Evolutionary conservation across 2,329 filamentous ascomycete species (phyloP).

Genomic region (Stagonosporopsis vannaccii): DNA sequence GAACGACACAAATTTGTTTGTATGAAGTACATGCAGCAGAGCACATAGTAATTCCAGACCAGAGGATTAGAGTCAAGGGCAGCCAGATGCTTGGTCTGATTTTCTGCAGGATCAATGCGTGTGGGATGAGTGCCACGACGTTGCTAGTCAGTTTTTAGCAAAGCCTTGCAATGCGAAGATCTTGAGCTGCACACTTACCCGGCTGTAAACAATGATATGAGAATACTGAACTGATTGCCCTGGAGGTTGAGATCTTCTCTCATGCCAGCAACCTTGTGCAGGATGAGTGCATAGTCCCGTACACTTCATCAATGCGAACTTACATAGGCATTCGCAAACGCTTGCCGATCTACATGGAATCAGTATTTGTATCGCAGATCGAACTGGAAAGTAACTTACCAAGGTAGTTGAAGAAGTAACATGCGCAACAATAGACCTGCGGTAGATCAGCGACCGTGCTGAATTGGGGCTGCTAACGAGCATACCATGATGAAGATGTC

Average conservation of each 20-base stretch:
- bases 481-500: constrained; percentile 5
- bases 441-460: neutral
- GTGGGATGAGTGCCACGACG: constrained; percentile 34
- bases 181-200: constrained; percentile 18
- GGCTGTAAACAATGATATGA: constrained; percentile 33
- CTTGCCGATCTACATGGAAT: neutral
- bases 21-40: constrained; percentile 35
- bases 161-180: too few species aligned
- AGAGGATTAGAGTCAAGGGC: constrained; percentile 29
- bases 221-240: constrained; percentile 34
- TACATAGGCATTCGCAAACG: constrained; percentile 8
- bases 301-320: neutral
- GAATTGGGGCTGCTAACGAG: neutral
- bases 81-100: constrained; percentile 34
- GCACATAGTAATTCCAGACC: constrained; percentile 38
- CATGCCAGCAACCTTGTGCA: constrained; percentile 26
- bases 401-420: constrained; percentile 41
- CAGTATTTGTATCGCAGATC: neutral
- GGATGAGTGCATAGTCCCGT: neutral
- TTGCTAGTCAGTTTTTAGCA: constrained; percentile 14
- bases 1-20: constrained; percentile 16
- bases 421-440: constrained; percentile 32
- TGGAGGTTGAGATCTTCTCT: constrained; percentile 32
- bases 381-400: constrained; percentile 10
- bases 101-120: constrained; percentile 34